A percentile compares a stretch with the other conserved stretches of the same genome.
Conservation (phyloP, 2,329 filamentous ascomycete genomes). For the Ceratocystis papillata region DNA sequence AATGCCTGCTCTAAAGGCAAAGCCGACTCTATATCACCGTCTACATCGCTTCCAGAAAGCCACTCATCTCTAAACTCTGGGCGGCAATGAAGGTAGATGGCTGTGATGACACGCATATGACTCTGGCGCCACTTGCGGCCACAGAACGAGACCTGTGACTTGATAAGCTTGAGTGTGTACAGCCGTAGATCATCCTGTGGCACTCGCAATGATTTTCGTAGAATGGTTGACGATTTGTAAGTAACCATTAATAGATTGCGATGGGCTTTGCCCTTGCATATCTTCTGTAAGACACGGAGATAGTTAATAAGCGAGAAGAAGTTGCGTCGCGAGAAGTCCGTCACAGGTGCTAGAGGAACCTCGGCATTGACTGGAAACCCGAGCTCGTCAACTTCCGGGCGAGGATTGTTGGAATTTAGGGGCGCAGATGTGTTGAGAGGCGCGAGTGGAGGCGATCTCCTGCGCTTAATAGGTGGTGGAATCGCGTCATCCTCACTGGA, state of each 20-base stretch:
- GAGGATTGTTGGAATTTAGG: slow-evolving; percentile 25
- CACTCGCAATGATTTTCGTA: slow-evolving; percentile 83
- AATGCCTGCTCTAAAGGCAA: slow-evolving; percentile 85
- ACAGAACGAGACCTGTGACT: slow-evolving; percentile 95
- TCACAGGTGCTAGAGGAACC: slow-evolving; percentile 65
- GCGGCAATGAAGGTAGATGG: slow-evolving; percentile 85
- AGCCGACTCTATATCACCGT: slow-evolving; percentile 86
- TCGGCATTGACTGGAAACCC: slow-evolving; percentile 61
- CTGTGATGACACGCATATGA: slow-evolving; percentile 98
- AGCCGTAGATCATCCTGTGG: slow-evolving; percentile 78
- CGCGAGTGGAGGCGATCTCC: slow-evolving; percentile 39
- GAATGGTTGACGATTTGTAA: slow-evolving; percentile 87
- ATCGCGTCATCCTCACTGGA: slow-evolving; percentile 66
- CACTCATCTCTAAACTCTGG: slow-evolving; percentile 92
- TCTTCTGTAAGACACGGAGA: slow-evolving; percentile 91
- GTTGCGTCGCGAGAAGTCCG: slow-evolving; percentile 82
- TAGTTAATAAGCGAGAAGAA: slow-evolving; percentile 95
- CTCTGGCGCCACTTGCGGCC: slow-evolving; percentile 95
- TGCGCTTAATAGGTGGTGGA: slow-evolving; percentile 67
- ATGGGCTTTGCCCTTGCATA: slow-evolving; percentile 91
- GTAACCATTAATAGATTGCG: slow-evolving; percentile 86
- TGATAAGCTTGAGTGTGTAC: slow-evolving; percentile 96
- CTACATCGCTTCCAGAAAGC: slow-evolving; percentile 81
- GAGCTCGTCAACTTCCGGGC: slow-evolving; percentile 70
- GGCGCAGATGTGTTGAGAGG: slow-evolving; percentile 27